Percentiles rank a stretch among this genome's conserved stretches.
Conservation (phyloP, 345 rosid genomes). For the Linum tenue region DNA sequence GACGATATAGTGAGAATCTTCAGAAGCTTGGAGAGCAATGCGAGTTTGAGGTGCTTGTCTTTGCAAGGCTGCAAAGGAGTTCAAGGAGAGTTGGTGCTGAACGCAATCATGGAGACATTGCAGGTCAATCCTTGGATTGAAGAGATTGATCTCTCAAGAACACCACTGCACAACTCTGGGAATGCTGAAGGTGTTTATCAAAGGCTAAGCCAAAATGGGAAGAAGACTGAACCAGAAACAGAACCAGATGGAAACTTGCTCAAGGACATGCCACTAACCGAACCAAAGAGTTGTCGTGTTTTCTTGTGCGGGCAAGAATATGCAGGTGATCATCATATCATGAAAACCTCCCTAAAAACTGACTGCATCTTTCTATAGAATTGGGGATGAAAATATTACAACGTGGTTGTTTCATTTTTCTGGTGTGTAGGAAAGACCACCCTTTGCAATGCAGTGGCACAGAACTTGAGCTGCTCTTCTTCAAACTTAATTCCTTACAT, state of each 20-base stretch:
- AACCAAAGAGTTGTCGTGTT: slow-evolving; percentile 72
- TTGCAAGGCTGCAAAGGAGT: slow-evolving; percentile 85
- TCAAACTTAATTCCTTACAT: slow-evolving; percentile 52
- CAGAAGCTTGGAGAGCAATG: slow-evolving; percentile 65
- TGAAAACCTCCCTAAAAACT: background rate
- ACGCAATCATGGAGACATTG: slow-evolving; percentile 60
- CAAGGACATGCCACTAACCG: slow-evolving; percentile 78
- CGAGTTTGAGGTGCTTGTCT: slow-evolving; percentile 57
- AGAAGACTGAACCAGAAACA: slow-evolving; percentile 18
- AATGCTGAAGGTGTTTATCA: slow-evolving; percentile 57
- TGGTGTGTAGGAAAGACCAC: slow-evolving; percentile 60
- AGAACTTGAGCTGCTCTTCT: slow-evolving; percentile 41
- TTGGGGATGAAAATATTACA: background rate
- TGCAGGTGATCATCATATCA: slow-evolving; percentile 40
- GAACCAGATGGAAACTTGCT: slow-evolving; percentile 55
- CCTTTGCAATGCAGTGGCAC: slow-evolving; percentile 62
- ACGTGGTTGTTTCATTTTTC: background rate
- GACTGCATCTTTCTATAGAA: slow-evolving; percentile 2
- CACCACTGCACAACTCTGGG: slow-evolving; percentile 67
- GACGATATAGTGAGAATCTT: slow-evolving; percentile 63
- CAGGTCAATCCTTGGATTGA: slow-evolving; percentile 89
- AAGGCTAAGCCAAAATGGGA: slow-evolving; percentile 67
- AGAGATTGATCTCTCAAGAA: slow-evolving; percentile 69
- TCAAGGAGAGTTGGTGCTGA: slow-evolving; percentile 54
- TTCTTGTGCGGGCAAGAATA: slow-evolving; percentile 94